A percentile compares a stretch with the other conserved stretches of the same genome.
These are phyloP conservation scores for Boletus tomentosulus DNA, from an alignment of 768 basidiomycete species.

Conservation along the genomic window DNA sequence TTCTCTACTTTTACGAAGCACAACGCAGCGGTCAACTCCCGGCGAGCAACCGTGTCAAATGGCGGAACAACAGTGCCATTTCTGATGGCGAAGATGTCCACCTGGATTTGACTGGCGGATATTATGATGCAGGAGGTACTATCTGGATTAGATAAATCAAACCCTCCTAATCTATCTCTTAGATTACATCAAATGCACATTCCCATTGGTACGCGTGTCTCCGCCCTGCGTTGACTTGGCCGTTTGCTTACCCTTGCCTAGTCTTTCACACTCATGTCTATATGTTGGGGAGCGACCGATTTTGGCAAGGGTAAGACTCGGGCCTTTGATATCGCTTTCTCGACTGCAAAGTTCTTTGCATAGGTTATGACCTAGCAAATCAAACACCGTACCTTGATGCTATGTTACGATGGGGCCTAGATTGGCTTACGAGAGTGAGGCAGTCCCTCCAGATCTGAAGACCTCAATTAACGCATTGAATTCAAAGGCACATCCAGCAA, in stretches of 20 bases:
- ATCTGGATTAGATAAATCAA: not conserved
- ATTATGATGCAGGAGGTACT: slow-evolving; percentile 89
- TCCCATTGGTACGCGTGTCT: slow-evolving; percentile 58
- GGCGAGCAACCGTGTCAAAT: slow-evolving; percentile 65
- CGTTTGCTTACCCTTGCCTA: slow-evolving; percentile 25
- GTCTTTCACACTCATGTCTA: slow-evolving; percentile 80
- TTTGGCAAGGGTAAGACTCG: slow-evolving; percentile 61
- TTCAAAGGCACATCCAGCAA: slow-evolving; percentile 70
- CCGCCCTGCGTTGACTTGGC: not conserved
- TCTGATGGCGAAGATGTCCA: slow-evolving; percentile 73
- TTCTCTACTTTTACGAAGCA: slow-evolving; percentile 88
- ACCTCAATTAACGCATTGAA: not conserved
- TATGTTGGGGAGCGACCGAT: slow-evolving; percentile 89
- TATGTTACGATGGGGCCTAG: slow-evolving; percentile 86
- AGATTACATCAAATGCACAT: slow-evolving; percentile 90
- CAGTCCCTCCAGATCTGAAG: not conserved
- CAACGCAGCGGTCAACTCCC: slow-evolving; percentile 80
- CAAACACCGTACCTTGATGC: slow-evolving; percentile 91
- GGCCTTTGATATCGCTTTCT: not conserved
- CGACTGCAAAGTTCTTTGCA: not conserved
- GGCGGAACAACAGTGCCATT: slow-evolving; percentile 81
- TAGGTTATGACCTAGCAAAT: slow-evolving; percentile 79
- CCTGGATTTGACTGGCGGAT: slow-evolving; percentile 81
- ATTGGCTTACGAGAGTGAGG: slow-evolving; percentile 85
- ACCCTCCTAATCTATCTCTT: slow-evolving; percentile 2